Base-by-base conservation (phyloP, 2,329 filamentous ascomycete species). In the Sclerotinia borealis region DNA sequence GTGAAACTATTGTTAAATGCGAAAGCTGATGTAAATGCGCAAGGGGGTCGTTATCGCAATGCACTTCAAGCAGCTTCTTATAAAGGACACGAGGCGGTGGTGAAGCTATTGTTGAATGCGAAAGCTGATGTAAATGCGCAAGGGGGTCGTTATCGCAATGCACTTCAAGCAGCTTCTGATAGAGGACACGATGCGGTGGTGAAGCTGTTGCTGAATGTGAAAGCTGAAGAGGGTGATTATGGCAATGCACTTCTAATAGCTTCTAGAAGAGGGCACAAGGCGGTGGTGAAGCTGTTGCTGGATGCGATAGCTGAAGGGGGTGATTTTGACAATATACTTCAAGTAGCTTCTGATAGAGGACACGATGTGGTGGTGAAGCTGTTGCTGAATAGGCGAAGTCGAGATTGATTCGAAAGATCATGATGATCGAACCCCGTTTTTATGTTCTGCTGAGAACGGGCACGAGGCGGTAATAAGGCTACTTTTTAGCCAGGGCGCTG, bases 91-190 rank as follows among this genome's bases (percentile, higher is more conserved):
- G n/a, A 55, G 15, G 41, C 41, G 11, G 29, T 62, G 8, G 60
- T 62, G 0, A 51, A 39, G 17, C 10, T 37, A 25, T 41, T 62
- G 17, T 27, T 62, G 25, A 11, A 55, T 22, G 17, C 31, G 6
- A 31, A 45, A 49, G 60, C 51, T 29, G 51, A 54, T 56, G 27
- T 63, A 15, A 55, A 63, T 49, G 41, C 39, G 13, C 19, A 55
- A 36, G 31, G 60, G 8, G 59, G 59, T 17, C 4, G 39, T 27
- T 54, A 54, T 17, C 15, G 48, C 36, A 52, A 27, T 51, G 34
- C 47, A 39, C 47, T 52, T 43, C 37, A 41, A n/a, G 47, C 47
- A 22, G 59, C 45, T 61, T 59, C 22, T 41, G 11, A 25, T 29
- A 25, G 10, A 4, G 54, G 54, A 10, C 22, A 58, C 17, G 54